A percentile compares a stretch with the other conserved stretches of the same genome.
Conservation (phyloP, 75 land plant genomes). For the Gnetum montanum region DNA sequence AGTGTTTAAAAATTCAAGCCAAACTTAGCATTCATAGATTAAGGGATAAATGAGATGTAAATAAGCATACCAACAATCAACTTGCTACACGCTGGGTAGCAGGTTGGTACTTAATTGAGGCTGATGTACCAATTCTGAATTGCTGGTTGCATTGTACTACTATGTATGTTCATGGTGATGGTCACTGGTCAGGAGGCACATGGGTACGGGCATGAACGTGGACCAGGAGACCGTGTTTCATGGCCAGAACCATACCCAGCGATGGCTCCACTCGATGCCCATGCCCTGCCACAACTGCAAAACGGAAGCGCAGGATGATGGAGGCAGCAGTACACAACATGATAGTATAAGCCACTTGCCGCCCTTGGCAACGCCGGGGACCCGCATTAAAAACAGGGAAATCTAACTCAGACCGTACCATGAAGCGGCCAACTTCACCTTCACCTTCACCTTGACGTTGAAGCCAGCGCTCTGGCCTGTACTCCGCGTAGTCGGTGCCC, state of each 20-base stretch:
- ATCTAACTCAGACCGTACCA: not conserved
- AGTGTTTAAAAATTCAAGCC: too few species aligned
- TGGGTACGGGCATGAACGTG: not conserved
- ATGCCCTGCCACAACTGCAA: not conserved
- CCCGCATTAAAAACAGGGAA: constrained; percentile 14
- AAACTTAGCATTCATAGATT: too few species aligned
- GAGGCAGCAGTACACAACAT: constrained; percentile 10
- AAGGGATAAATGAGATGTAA: too few species aligned
- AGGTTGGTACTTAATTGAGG: too few species aligned
- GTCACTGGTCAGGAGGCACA: too few species aligned
- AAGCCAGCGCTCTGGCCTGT: constrained; percentile 23
- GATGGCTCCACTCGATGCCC: not conserved
- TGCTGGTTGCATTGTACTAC: too few species aligned
- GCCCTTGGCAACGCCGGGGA: constrained; percentile 16
- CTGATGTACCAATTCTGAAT: too few species aligned
- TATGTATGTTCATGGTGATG: too few species aligned
- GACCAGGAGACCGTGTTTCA: constrained; percentile 1
- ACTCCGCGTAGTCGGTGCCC: constrained; percentile 15
- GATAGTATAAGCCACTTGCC: constrained; percentile 16
- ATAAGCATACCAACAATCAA: too few species aligned
- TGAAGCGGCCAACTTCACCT: not conserved
- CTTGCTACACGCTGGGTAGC: too few species aligned
- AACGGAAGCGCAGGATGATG: not conserved
- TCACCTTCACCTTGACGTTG: too few species aligned
- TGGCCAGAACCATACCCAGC: not conserved